Base-by-base conservation (phyloP, 108 stramenopile genomes). In the Seminavis robusta region DNA sequence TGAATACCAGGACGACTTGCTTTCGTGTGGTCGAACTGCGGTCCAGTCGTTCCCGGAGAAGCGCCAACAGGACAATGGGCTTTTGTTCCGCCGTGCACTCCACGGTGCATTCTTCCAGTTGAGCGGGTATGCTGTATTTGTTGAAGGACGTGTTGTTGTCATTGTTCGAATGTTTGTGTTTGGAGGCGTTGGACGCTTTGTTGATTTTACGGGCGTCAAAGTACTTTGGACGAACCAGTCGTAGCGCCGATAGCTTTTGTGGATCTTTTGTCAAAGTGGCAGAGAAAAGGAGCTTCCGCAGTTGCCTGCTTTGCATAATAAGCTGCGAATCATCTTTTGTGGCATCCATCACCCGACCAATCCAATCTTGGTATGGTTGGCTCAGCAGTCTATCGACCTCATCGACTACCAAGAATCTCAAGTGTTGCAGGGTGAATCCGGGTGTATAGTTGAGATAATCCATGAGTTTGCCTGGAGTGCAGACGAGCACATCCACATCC, bases 261-360 rank as follows among this genome's bases (percentile, higher is more conserved):
- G 96, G 96, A 85, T 97, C 94, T 38, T 80, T 86, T 24, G 96
- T 95, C 53, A 97, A 53, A 0, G 96, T 97, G 10, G 96, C 94
- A 27, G 94, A 95, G 52, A 94, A 95, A 25, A 97, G 78, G 19
- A 87, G 57, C 39, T 88, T 86, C 34, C 82, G 55, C 23, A 91
- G 54, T 32, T 84, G 84, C 13, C n/a, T n/a, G n/a, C n/a, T n/a
- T n/a, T n/a, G n/a, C n/a, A n/a, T n/a, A n/a, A n/a, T n/a, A n/a
- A n/a, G n/a, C n/a, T n/a, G n/a, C n/a, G n/a, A n/a, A n/a, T n/a
- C n/a, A n/a, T n/a, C n/a, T n/a, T n/a, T n/a, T 27, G 69, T 76
- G 25, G 79, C 64, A 29, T 84, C 77, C 24, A 93, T 45, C 10
- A 95, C 92, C 43, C 88, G 55, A 13, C 74, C 56, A 37, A 97